Conservation (phyloP, 768 basidiomycete species). For the Trametes elegans region DNA sequence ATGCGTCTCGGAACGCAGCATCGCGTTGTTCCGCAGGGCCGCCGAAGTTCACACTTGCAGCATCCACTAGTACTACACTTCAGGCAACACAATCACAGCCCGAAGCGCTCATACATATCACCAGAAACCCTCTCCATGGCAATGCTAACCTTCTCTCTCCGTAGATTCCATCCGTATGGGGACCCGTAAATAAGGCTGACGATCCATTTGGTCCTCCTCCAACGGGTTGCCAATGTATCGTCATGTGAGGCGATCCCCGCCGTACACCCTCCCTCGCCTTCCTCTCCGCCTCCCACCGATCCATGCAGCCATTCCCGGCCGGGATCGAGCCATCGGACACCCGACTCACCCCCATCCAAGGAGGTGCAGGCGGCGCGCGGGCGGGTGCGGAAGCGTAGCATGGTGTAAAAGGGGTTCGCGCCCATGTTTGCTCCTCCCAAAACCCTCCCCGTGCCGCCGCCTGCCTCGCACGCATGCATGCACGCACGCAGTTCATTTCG, state of each 20-base stretch:
- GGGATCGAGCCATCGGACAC: neutral
- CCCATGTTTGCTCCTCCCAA: constrained; percentile 8
- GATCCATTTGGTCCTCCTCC: constrained; percentile 83
- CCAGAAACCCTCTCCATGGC: neutral
- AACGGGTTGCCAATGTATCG: constrained; percentile 27
- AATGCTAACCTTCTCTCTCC: constrained; percentile 19
- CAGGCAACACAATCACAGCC: no score
- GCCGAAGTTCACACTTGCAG: no score
- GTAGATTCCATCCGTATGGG: constrained; percentile 96
- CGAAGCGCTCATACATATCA: no score
- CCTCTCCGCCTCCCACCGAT: neutral
- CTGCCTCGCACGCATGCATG: neutral
- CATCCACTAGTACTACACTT: no score
- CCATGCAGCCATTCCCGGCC: neutral
- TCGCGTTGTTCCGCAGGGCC: no score
- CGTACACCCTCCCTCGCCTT: neutral
- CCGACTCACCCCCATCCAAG: neutral
- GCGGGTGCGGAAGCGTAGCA: neutral
- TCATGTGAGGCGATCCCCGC: constrained; percentile 24
- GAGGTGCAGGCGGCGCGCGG: constrained; percentile 4
- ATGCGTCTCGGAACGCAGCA: no score
- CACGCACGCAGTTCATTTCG: neutral
- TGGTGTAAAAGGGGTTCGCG: constrained; percentile 21
- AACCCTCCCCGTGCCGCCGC: neutral
- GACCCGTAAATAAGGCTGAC: constrained; percentile 85